Evolutionary conservation across 805 yeast genomes (phyloP), one percentile per base, ranked within the genome.

Genomic region (Metschnikowia drakensbergensis): DNA sequence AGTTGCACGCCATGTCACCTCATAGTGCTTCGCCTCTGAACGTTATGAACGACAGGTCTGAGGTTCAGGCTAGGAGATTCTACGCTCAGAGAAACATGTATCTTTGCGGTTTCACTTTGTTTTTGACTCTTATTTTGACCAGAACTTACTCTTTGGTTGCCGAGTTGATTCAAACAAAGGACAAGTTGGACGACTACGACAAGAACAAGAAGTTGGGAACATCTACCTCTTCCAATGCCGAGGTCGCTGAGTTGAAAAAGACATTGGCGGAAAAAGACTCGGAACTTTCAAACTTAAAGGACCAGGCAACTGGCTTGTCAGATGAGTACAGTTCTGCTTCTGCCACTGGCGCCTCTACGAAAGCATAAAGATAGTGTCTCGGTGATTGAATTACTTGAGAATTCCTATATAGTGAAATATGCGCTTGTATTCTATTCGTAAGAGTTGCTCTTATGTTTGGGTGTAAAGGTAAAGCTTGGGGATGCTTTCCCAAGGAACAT

Each of bases 81-180:
- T 91, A 91, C 63, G 89, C 97, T 22, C 99, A 94, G 72, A 83
- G 99, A 72, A 94, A 94, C 75, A 82, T 90, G 84, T 94, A 94
- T 61, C 76, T 94, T 44, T 89, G 97, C 58, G 99, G 99, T 1
- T 89, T 91, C 69, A 90, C 98, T 2, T 78, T 94, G 65, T 94
- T 94, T 66, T 74, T 94, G 61, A 87, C 96, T 1, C 75, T 91
- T 62, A 85, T 89, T 45, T 82, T 91, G 57, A 83, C 85, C 61
- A 80, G 97, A 70, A 89, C 97, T 2, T 89, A 87, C 66, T 74
- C 81, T 3, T 75, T 90, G 55, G 95, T 88, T 29, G 83, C 83
- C 42, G 94, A 86, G 61, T 74, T 89, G 66, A 67, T 86, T 44
- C 70, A 71, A 50, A 77, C 82, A 59, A 86, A 82, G 75, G 89